Percentiles rank a stretch among this genome's conserved stretches.
These are phyloP conservation scores for Oryza glaberrima DNA, from an alignment of 176 grass and related monocot genomes.

Conservation along the genomic window DNA sequence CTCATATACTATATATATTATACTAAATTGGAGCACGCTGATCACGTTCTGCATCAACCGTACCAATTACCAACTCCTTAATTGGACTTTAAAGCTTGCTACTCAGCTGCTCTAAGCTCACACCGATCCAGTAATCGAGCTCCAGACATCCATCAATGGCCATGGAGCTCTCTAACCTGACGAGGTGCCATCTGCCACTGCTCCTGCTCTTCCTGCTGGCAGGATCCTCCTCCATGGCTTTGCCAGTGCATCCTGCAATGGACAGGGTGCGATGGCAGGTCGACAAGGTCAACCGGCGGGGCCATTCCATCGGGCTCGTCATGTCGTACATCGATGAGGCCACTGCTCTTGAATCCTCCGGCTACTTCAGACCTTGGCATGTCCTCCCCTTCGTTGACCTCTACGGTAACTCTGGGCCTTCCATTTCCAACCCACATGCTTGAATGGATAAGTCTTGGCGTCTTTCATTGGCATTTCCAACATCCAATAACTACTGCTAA, in stretches of 20 bases:
- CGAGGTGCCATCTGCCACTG: constrained; percentile 6
- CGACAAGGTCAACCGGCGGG: constrained; percentile 49
- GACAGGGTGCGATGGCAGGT: constrained; percentile 38
- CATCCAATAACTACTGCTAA: not conserved
- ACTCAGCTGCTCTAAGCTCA: not conserved
- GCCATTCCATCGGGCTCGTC: constrained; percentile 66
- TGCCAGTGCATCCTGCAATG: constrained; percentile 29
- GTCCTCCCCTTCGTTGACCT: constrained; percentile 67
- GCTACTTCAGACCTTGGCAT: constrained; percentile 58
- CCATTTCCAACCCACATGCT: constrained; percentile 13
- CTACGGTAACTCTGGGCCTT: constrained; percentile 52
- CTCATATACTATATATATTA: not conserved
- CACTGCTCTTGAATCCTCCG: constrained; percentile 62
- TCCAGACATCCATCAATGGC: not conserved
- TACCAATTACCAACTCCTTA: not conserved
- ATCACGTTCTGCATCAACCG: constrained; percentile 1
- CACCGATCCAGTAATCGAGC: not conserved
- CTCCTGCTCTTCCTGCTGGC: constrained; percentile 46
- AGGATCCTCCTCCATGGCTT: not conserved
- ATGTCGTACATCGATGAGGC: constrained; percentile 76
- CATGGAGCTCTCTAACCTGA: constrained; percentile 30
- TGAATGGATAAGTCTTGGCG: not conserved
- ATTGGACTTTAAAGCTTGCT: not conserved
- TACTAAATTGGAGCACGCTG: not conserved
- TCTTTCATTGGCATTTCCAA: not conserved